Percentiles rank a stretch among this genome's conserved stretches.
These are phyloP conservation scores for Ramaria rubella DNA, from an alignment of 768 basidiomycete genomes.

Conservation along the genomic window DNA sequence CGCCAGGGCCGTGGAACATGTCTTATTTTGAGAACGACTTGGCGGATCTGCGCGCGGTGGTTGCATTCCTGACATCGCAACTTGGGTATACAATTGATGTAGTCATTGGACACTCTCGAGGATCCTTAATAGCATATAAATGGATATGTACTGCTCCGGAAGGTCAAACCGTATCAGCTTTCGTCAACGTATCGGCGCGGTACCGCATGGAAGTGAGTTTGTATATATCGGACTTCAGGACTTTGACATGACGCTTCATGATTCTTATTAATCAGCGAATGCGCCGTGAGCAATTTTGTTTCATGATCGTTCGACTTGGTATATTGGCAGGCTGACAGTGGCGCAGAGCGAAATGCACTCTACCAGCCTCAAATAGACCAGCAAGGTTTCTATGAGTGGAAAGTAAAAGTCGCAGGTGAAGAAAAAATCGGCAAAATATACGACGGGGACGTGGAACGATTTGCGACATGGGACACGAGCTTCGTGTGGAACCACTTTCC, in stretches of 20 bases:
- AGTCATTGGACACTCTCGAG: constrained; percentile 75
- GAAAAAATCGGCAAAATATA: constrained; percentile 44
- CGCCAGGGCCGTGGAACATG: constrained; percentile 57
- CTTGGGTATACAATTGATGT: constrained; percentile 66
- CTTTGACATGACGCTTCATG: not conserved
- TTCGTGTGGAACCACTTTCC: constrained; percentile 69
- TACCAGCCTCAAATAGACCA: constrained; percentile 48
- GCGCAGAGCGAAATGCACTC: constrained; percentile 18
- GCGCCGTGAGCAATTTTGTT: not conserved
- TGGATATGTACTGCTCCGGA: constrained; percentile 65
- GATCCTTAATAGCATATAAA: constrained; percentile 55
- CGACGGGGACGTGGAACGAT: constrained; percentile 53
- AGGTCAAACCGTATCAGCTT: constrained; percentile 48
- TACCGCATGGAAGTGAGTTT: constrained; percentile 73
- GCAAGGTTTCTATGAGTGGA: constrained; percentile 59
- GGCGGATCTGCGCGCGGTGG: constrained; percentile 60
- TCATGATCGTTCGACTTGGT: not conserved
- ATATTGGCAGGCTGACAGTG: not conserved
- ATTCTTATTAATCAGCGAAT: not conserved
- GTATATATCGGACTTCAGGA: not conserved
- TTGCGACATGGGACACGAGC: constrained; percentile 59
- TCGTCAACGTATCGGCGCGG: constrained; percentile 70
- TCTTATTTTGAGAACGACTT: constrained; percentile 55
- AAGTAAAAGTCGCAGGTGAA: constrained; percentile 60
- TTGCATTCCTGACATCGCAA: constrained; percentile 46